A percentile compares a stretch with the other conserved stretches of the same genome.
Conservation (phyloP, 139 green algal genomes). For the Auxenochlorella protothecoides region DNA sequence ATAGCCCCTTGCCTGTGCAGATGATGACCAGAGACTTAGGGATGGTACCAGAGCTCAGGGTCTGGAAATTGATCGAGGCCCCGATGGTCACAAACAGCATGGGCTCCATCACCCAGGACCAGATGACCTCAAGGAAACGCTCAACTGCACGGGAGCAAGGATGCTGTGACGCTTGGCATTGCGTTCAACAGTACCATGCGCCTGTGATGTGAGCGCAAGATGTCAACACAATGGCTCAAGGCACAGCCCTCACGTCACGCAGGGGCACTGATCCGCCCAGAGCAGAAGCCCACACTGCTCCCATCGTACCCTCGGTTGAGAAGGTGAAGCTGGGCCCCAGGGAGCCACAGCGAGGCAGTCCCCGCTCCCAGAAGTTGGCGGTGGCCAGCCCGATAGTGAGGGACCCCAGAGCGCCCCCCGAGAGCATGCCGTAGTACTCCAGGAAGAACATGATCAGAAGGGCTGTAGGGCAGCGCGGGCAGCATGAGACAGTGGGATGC, state of each 20-base stretch:
- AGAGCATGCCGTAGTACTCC: slow-evolving; percentile 50
- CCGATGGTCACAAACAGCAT: slow-evolving; percentile 79
- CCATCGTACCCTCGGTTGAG: slow-evolving; percentile 22
- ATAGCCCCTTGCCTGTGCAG: slow-evolving; percentile 16
- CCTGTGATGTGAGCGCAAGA: too few relatives aligned
- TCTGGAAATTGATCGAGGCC: slow-evolving; percentile 44
- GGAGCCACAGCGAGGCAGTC: slow-evolving; percentile 24
- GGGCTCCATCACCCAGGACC: slow-evolving; percentile 43
- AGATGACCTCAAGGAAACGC: slow-evolving; percentile 25
- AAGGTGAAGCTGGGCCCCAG: slow-evolving; percentile 19
- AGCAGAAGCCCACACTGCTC: neutral
- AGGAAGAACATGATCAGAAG: slow-evolving; percentile 64
- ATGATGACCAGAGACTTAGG: slow-evolving; percentile 49
- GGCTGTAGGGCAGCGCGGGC: slow-evolving; percentile 9
- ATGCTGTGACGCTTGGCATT: neutral
- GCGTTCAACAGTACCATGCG: neutral
- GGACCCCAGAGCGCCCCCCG: slow-evolving; percentile 54
- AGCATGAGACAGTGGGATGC: neutral
- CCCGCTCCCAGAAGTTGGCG: slow-evolving; percentile 44
- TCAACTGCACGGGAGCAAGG: slow-evolving; percentile 10
- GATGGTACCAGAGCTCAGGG: slow-evolving; percentile 32
- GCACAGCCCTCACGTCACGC: neutral
- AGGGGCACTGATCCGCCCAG: neutral
- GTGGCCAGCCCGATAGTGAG: slow-evolving; percentile 48
- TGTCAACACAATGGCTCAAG: neutral